Evolutionary conservation across 2,329 filamentous ascomycete genomes (phyloP).

Genomic region (Didymella sp.): DNA sequence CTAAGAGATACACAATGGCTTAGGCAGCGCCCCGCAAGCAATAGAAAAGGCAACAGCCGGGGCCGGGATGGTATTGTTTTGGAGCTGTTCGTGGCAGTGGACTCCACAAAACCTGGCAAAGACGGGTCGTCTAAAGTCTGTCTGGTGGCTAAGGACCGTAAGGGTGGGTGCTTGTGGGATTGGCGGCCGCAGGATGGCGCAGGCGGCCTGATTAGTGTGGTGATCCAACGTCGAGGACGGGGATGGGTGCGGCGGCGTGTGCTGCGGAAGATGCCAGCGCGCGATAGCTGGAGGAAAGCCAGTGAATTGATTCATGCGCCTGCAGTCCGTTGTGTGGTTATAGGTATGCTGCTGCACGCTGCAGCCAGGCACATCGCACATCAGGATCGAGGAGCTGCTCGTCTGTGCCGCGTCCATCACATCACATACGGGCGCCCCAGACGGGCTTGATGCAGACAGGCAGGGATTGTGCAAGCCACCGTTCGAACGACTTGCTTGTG

Average conservation of each 20-base stretch:
- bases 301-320: neutral
- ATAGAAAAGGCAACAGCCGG: conserved; percentile 17
- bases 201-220: conserved; percentile 27
- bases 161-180: conserved; percentile 27
- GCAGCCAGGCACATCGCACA: neutral
- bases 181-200: conserved; percentile 21
- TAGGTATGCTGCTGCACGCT: too few relatives aligned
- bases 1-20: conserved; percentile 36
- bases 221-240: conserved; percentile 25
- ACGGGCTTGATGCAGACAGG: conserved; percentile 29
- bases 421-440: conserved; percentile 19
- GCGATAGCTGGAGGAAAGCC: neutral
- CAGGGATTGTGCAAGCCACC: conserved; percentile 42
- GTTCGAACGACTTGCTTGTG: conserved; percentile 35
- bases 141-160: conserved; percentile 23
- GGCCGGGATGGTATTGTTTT: conserved; percentile 10
- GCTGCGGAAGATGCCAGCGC: neutral
- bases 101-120: conserved; percentile 20
- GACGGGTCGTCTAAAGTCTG: conserved; percentile 19
- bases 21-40: conserved; percentile 13
- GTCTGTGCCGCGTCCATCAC: conserved; percentile 20
- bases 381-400: conserved; percentile 1
- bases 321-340: too few relatives aligned
- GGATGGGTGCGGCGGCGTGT: conserved; percentile 25
- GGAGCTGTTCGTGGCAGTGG: conserved; percentile 14